A percentile compares a stretch with the other conserved stretches of the same genome.
Evolutionary conservation across 768 basidiomycete genomes (phyloP).

Genomic region (Mycena sanguinolenta): DNA sequence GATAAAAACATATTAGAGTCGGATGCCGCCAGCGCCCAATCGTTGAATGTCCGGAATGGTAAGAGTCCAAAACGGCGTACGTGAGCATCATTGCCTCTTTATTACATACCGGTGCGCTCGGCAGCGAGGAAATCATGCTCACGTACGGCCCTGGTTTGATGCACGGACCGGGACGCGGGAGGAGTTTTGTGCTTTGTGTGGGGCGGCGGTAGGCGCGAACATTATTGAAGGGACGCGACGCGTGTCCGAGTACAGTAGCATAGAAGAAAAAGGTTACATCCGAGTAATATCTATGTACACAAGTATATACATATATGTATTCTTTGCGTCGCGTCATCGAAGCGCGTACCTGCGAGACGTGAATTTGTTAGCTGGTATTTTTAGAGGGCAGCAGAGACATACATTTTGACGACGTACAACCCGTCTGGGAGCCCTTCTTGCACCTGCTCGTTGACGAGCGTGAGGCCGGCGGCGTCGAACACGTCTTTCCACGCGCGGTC

Average conservation of each 20-base stretch:
- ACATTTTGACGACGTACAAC: conserved; percentile 91
- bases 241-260: too few species aligned
- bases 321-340: conserved; percentile 18
- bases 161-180: not conserved
- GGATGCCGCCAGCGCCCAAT: too few species aligned
- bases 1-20: too few species aligned
- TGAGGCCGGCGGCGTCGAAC: conserved; percentile 82
- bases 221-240: too few species aligned
- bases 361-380: conserved; percentile 1
- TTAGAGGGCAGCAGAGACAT: conserved; percentile 38
- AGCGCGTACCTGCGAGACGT: conserved; percentile 39
- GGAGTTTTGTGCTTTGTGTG: conserved; percentile 27
- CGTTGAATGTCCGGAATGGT: too few species aligned
- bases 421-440: conserved; percentile 89
- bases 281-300: too few species aligned
- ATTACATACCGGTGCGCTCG: conserved; percentile 24
- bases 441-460: conserved; percentile 76
- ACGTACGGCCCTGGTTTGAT: conserved; percentile 1
- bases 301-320: too few species aligned
- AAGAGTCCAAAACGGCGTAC: too few species aligned
- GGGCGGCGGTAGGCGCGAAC: too few species aligned
- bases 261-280: not conserved
- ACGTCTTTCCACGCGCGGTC: conserved; percentile 84
- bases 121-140: conserved; percentile 29
- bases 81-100: conserved; percentile 28